Percentiles rank a stretch among this genome's conserved stretches.
Conservation (phyloP, 2,329 filamentous ascomycete species). For the Colletotrichum neosansevieriae region DNA sequence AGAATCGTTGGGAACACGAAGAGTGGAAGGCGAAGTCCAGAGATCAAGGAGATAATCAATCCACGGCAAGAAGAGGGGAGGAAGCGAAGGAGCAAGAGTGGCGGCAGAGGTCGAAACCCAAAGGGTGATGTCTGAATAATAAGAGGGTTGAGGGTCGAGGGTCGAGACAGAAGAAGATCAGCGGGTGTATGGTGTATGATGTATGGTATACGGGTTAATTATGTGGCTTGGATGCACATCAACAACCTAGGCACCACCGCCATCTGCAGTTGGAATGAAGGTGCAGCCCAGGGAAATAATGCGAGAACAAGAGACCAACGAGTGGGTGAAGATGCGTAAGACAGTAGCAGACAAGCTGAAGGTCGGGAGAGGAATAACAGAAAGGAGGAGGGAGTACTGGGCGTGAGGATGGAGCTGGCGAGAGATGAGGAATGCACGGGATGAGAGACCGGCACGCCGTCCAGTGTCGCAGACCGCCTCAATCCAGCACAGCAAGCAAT, state of each 20-base stretch:
- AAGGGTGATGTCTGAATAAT: slow-evolving; percentile 30
- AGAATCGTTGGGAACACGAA: not conserved
- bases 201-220: slow-evolving; percentile 34
- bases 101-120: slow-evolving; percentile 18
- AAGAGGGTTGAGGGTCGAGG: slow-evolving; percentile 36
- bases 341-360: not conserved
- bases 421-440: slow-evolving; percentile 4
- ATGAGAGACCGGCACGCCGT: slow-evolving; percentile 1
- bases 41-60: not conserved
- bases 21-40: not conserved
- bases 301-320: slow-evolving; percentile 2
- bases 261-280: slow-evolving; percentile 35
- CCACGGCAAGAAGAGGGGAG: slow-evolving; percentile 3
- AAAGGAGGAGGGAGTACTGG: not conserved
- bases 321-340: slow-evolving; percentile 6
- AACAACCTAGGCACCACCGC: slow-evolving; percentile 30
- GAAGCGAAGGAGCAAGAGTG: slow-evolving; percentile 14
- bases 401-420: slow-evolving; percentile 5
- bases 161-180: slow-evolving; percentile 25
- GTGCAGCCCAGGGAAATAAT: slow-evolving; percentile 24
- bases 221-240: slow-evolving; percentile 38
- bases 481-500: not conserved
- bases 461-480: slow-evolving; percentile 18
- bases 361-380: not conserved
- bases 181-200: not conserved